Evolutionary conservation across 1,284 basidiomycete genomes (phyloP).

Genomic region (Lentinus polychrous): DNA sequence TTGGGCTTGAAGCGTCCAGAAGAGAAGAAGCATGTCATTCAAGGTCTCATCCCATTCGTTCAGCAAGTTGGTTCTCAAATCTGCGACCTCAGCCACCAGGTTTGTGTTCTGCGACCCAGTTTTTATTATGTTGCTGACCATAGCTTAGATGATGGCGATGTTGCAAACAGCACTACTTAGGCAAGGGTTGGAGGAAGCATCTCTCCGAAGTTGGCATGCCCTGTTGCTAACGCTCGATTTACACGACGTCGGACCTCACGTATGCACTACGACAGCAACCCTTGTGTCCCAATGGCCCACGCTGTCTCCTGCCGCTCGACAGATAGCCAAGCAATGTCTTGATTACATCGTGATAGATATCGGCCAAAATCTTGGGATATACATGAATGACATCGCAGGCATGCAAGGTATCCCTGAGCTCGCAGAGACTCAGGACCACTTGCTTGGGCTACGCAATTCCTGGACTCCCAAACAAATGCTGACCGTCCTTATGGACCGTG

Average conservation of each 20-base stretch:
- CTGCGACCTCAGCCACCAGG: conserved; percentile 79
- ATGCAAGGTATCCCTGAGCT: conserved; percentile 70
- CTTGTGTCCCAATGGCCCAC: conserved; percentile 75
- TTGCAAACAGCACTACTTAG: conserved; percentile 82
- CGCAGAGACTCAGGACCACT: conserved; percentile 34
- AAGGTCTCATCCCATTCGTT: conserved; percentile 76
- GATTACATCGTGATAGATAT: conserved; percentile 69
- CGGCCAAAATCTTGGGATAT: conserved; percentile 41
- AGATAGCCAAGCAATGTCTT: conserved; percentile 56
- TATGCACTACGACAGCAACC: conserved; percentile 86
- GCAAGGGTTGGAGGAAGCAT: conserved; percentile 70
- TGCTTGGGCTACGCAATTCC: conserved; percentile 42
- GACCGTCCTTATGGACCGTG: conserved; percentile 67
- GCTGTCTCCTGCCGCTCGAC: conserved; percentile 50
- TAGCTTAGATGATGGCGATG: conserved; percentile 86
- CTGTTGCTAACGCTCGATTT: conserved; percentile 73
- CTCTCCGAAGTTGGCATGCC: conserved; percentile 76
- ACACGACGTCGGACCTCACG: conserved; percentile 75
- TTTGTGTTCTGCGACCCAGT: conserved; percentile 26
- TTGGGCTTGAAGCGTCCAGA: conserved; percentile 12
- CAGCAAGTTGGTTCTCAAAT: conserved; percentile 67
- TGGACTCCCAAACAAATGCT: conserved; percentile 56
- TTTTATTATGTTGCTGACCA: neutral
- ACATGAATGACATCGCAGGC: conserved; percentile 77
- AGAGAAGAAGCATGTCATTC: conserved; percentile 69